phyloP scores from a whole-genome alignment of 257 asterid species.

The Solanum sitiens region DNA sequence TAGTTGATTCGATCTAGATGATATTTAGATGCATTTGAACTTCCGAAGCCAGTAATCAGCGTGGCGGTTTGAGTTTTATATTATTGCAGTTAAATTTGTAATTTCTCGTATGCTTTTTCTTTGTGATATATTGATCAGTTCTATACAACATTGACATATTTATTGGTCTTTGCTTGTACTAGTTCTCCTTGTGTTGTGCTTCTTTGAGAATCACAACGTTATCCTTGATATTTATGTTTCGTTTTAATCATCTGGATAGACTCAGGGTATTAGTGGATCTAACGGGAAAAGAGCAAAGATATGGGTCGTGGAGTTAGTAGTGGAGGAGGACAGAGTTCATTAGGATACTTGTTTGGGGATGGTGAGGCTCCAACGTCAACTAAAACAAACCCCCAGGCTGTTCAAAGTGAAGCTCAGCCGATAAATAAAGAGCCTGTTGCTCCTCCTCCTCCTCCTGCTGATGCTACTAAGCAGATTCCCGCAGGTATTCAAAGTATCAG shows the following conservation, averaged over 20 bases:
- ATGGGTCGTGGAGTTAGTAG: slow-evolving; percentile 4
- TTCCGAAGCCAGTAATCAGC: background rate
- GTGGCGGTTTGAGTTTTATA: background rate
- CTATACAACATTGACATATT: background rate
- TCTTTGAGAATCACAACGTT: background rate
- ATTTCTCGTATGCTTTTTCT: background rate
- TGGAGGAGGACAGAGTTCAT: background rate
- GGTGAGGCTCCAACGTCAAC: background rate
- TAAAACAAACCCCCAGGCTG: background rate
- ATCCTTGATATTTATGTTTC: background rate
- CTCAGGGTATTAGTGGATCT: background rate
- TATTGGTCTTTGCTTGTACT: background rate
- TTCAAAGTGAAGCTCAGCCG: background rate
- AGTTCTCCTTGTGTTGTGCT: background rate
- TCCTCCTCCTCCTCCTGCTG: background rate
- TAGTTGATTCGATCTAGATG: background rate
- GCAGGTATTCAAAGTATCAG: background rate
- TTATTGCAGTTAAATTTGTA: background rate
- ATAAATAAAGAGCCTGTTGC: background rate
- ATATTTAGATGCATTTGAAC: background rate
- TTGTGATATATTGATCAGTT: background rate
- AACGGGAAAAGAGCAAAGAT: background rate
- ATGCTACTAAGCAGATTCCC: background rate
- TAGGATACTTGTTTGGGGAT: background rate
- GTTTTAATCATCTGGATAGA: background rate